Conservation (phyloP, 352 stramenopile species). For the Pythium brachiatum region DNA sequence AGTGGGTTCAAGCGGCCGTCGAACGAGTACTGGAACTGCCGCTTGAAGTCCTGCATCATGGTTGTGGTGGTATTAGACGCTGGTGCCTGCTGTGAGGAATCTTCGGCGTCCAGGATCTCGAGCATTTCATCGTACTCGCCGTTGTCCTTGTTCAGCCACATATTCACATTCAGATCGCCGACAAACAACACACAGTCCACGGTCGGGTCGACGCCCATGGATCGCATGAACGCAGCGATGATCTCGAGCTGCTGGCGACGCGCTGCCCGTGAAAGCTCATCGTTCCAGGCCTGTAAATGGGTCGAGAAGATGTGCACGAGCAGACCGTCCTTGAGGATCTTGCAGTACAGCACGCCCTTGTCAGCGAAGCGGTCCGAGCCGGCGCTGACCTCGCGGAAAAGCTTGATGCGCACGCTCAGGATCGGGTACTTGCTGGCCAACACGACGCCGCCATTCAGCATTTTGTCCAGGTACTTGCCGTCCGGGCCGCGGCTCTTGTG, state of each 20-base stretch:
- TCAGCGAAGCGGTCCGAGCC: slow-evolving; percentile 68
- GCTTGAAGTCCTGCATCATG: slow-evolving; percentile 16
- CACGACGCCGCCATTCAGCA: slow-evolving; percentile 72
- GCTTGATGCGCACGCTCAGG: slow-evolving; percentile 62
- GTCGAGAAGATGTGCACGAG: slow-evolving; percentile 75
- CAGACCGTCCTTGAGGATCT: slow-evolving; percentile 72
- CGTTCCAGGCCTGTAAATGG: slow-evolving; percentile 77
- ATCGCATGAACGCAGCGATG: slow-evolving; percentile 49
- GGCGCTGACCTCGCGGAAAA: slow-evolving; percentile 62
- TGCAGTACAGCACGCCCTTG: slow-evolving; percentile 80
- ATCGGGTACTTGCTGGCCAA: slow-evolving; percentile 75
- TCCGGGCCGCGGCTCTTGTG: slow-evolving; percentile 55
- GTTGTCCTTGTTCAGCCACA: slow-evolving; percentile 69
- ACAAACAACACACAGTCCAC: slow-evolving; percentile 65
- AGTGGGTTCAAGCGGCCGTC: slow-evolving; percentile 68
- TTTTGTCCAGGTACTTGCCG: slow-evolving; percentile 54
- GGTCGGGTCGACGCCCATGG: slow-evolving; percentile 52
- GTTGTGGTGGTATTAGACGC: neutral
- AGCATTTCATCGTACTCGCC: slow-evolving; percentile 84
- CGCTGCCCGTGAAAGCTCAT: slow-evolving; percentile 48
- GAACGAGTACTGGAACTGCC: slow-evolving; percentile 57
- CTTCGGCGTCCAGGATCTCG: slow-evolving; percentile 48
- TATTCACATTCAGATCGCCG: slow-evolving; percentile 77
- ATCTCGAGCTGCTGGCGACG: slow-evolving; percentile 69
- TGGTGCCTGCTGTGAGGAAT: slow-evolving; percentile 37